A percentile compares a stretch with the other conserved stretches of the same genome.
Evolutionary conservation across 2,329 filamentous ascomycete genomes (phyloP).

Genomic region (Dactylellina leptospora): DNA sequence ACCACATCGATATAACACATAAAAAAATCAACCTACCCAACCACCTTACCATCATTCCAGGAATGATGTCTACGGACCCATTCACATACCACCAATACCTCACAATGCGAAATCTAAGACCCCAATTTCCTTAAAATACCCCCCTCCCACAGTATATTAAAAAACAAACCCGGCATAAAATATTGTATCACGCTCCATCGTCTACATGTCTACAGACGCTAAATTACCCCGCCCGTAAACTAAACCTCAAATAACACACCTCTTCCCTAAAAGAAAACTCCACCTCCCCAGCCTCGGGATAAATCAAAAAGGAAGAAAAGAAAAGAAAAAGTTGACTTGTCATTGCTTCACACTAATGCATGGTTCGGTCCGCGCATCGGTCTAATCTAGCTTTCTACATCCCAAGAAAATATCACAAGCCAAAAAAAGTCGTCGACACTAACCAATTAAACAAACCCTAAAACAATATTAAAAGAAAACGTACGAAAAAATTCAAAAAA

Average conservation of each 20-base stretch:
- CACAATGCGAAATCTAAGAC: not conserved
- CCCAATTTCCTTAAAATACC: not conserved
- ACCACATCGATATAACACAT: too few species aligned
- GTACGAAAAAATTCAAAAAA: too few species aligned
- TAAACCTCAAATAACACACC: too few species aligned
- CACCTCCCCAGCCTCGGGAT: too few species aligned
- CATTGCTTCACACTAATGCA: constrained; percentile 40
- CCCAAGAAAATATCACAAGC: not conserved
- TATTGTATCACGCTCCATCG: too few species aligned
- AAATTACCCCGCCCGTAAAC: too few species aligned
- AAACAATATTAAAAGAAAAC: not conserved
- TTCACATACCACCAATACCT: not conserved
- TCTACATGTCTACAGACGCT: too few species aligned
- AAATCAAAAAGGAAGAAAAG: too few species aligned
- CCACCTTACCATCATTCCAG: not conserved
- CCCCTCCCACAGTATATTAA: not conserved
- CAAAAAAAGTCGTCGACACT: not conserved
- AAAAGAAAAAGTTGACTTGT: constrained; percentile 35
- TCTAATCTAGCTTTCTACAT: not conserved
- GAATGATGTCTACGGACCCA: not conserved
- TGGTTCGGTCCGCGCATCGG: constrained; percentile 13
- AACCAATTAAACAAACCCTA: not conserved
- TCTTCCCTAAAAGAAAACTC: too few species aligned
- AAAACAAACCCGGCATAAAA: not conserved
- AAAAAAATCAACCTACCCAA: too few species aligned